These are phyloP conservation scores for Penicillium sp. DNA, from an alignment of 2,329 filamentous ascomycete genomes.

Conservation along the genomic window DNA sequence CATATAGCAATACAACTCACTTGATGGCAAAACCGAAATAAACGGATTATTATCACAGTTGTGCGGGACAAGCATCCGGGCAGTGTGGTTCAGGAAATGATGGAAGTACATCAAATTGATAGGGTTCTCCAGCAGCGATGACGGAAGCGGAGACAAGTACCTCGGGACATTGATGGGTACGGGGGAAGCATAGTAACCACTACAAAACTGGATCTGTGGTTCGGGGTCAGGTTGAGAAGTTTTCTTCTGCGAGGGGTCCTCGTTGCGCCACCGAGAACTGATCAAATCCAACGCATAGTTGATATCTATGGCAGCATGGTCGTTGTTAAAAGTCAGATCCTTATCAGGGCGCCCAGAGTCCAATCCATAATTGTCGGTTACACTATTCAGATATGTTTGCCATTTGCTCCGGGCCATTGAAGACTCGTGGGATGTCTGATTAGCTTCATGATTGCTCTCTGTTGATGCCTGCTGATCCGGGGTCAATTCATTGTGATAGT, in stretches of 20 bases:
- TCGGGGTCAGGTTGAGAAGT: background rate
- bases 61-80: constrained; percentile 62
- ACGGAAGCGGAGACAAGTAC: constrained; percentile 56
- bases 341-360: constrained; percentile 68
- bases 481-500: background rate
- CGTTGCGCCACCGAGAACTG: constrained; percentile 15
- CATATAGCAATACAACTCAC: constrained; percentile 43
- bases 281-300: constrained; percentile 41
- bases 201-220: constrained; percentile 47
- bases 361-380: constrained; percentile 60
- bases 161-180: constrained; percentile 64
- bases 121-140: constrained; percentile 63
- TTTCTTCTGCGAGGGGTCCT: constrained; percentile 4
- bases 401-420: constrained; percentile 29
- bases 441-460: constrained; percentile 5
- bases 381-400: constrained; percentile 33
- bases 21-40: constrained; percentile 59
- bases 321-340: constrained; percentile 70
- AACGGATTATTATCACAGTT: constrained; percentile 62
- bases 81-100: constrained; percentile 77
- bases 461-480: constrained; percentile 1
- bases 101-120: constrained; percentile 78
- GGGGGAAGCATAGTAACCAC: constrained; percentile 68
- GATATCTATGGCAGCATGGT: constrained; percentile 62
- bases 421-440: constrained; percentile 9